Conservation (phyloP, 2,329 filamentous ascomycete species). For the Incumbomyces delicatus region DNA sequence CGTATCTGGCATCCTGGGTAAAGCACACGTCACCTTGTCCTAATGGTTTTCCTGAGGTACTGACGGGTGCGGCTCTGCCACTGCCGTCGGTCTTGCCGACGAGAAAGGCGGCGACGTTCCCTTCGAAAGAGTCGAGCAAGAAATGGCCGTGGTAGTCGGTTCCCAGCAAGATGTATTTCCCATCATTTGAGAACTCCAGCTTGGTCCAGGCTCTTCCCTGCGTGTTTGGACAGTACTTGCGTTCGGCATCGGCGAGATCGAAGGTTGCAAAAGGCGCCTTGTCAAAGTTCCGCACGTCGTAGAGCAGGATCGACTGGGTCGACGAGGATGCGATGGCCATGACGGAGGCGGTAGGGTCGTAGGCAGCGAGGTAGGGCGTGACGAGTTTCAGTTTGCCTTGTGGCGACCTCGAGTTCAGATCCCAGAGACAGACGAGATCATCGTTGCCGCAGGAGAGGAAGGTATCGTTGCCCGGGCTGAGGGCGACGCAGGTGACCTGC, state of each 20-base stretch:
- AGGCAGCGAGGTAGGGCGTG: constrained; percentile 73
- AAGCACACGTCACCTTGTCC: constrained; percentile 73
- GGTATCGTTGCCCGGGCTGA: constrained; percentile 78
- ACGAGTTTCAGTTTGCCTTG: constrained; percentile 73
- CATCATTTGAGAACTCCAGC: constrained; percentile 92
- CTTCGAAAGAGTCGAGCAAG: constrained; percentile 85
- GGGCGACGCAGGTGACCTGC: constrained; percentile 69
- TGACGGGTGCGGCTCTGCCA: constrained; percentile 40
- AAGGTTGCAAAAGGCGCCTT: constrained; percentile 82
- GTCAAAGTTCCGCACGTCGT: constrained; percentile 88
- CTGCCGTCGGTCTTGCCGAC: constrained; percentile 38
- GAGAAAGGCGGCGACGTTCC: constrained; percentile 65
- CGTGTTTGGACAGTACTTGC: constrained; percentile 42
- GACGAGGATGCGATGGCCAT: constrained; percentile 81
- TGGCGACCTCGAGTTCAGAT: constrained; percentile 67
- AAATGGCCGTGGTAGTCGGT: constrained; percentile 82
- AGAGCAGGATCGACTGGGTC: constrained; percentile 72
- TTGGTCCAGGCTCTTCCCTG: constrained; percentile 62
- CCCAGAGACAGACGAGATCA: constrained; percentile 86
- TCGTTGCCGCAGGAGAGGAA: constrained; percentile 90
- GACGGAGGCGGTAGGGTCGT: constrained; percentile 83
- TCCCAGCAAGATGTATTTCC: constrained; percentile 72
- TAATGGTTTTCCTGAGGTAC: constrained; percentile 44
- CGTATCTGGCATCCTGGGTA: constrained; percentile 77
- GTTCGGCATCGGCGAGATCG: constrained; percentile 56